Evolutionary conservation across 2,329 filamentous ascomycete genomes (phyloP), one percentile per base, ranked within the genome.

Genomic region (Fusarium sp.): DNA sequence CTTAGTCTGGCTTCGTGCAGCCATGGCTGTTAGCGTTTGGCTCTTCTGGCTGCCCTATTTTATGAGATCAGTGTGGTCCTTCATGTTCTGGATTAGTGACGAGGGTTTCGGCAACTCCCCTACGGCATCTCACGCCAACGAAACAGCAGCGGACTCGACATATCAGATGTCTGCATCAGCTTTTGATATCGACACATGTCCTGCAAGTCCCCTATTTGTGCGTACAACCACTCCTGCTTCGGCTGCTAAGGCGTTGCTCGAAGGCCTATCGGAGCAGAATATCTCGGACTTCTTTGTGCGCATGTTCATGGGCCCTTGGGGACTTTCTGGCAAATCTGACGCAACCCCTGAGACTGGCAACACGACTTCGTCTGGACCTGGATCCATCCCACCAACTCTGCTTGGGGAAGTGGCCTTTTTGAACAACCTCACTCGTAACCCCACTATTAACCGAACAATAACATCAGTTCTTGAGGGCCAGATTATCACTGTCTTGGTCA

Each of bases 51-150:
- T 99, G 45, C 96, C 96, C 3, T 97, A 93, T 81, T 88, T 92
- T 45, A 97, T 98, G 86, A 88, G 96, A 72, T 90, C 92, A 36
- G 89, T 96, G 45, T 99, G 96, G 96, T 89, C 95, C 38, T 91
- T 93, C 62, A 85, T 98, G 69, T 98, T 99, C 80, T 99, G 94
- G 94, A 83, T 97, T 64, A 94, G 92, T 62, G 94, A 97, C 84
- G 92, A 81, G 84, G 92, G 86, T 4, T 77, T 88, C 6, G 82
- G 83, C 12, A 76, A 76, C 45, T 71, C 74, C 52, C 69, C 77
- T 10, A 57, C 76, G 8, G 60, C 74, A 15, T 56, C 73, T 6
- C 72, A 69, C 6, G 50, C 65, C 51, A 77, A 74, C 28, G 70
- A 64, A 14, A 73, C 73, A 19, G 8, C 47, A 14, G 44, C 57